Conservation (phyloP, 176 grass and related monocot species). For the Oryza glaberrima region DNA sequence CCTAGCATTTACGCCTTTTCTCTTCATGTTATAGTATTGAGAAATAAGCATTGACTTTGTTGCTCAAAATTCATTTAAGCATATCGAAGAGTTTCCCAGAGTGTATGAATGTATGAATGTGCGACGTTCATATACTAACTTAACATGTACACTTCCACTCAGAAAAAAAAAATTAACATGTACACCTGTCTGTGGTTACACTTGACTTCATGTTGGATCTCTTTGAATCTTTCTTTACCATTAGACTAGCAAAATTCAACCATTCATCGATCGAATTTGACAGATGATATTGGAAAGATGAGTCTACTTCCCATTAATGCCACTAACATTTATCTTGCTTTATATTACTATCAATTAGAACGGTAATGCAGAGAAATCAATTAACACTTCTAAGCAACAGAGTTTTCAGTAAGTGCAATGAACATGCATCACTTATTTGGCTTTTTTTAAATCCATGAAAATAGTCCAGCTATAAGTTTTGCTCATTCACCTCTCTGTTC, state of each 20-base stretch:
- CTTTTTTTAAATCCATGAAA: not conserved
- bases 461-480: not conserved
- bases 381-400: not conserved
- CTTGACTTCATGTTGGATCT: not conserved
- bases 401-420: not conserved
- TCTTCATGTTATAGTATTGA: not conserved
- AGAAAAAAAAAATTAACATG: not conserved
- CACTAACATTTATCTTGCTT: not conserved
- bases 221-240: not conserved
- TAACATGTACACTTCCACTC: not conserved
- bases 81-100: not conserved
- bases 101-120: not conserved
- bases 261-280: not conserved
- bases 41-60: not conserved
- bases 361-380: not conserved
- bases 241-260: not conserved
- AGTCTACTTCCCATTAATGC: not conserved
- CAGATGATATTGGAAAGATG: not conserved
- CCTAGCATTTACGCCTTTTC: not conserved
- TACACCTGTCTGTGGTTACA: not conserved
- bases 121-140: not conserved
- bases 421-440: slow-evolving; percentile 2
- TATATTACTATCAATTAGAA: not conserved
- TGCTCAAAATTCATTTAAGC: not conserved
- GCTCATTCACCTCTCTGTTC: not conserved